Conservation (phyloP, 129 eudicot genomes). For the Arctium minus region DNA sequence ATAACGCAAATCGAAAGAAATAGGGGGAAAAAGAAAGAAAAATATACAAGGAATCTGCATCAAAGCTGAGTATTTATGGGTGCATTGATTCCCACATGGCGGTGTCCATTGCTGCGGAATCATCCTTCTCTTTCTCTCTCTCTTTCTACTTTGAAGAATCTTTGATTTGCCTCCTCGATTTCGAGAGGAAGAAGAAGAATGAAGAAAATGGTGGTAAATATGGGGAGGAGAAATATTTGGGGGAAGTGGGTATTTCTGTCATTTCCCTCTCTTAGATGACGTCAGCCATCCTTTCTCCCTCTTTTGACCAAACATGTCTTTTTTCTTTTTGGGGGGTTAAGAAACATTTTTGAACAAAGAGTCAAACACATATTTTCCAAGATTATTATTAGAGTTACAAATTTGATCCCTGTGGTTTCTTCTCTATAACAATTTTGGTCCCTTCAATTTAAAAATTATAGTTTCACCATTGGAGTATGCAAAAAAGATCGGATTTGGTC, state of each 20-base stretch:
- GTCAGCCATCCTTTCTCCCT: neutral
- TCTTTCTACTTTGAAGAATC: neutral
- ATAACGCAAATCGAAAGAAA: neutral
- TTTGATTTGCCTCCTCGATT: neutral
- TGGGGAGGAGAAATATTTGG: conserved; percentile 14
- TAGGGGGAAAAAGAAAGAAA: neutral
- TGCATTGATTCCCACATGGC: conserved; percentile 86
- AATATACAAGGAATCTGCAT: conserved; percentile 83
- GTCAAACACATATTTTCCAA: too few relatives aligned
- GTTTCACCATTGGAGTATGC: too few relatives aligned
- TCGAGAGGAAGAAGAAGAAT: neutral
- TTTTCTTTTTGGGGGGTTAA: neutral
- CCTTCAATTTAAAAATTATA: too few relatives aligned
- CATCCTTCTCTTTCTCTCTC: conserved; percentile 28
- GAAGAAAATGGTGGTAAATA: conserved; percentile 1
- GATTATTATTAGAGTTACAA: too few relatives aligned
- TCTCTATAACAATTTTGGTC: too few relatives aligned
- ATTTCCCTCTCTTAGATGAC: neutral
- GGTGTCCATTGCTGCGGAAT: conserved; percentile 82
- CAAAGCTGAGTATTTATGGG: conserved; percentile 78
- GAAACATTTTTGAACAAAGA: neutral
- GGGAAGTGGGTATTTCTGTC: conserved; percentile 10
- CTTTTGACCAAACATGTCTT: neutral
- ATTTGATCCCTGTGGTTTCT: too few relatives aligned
- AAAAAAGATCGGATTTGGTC: too few relatives aligned